Percentiles rank a stretch among this genome's conserved stretches.
Evolutionary conservation across 176 grass and related monocot genomes (phyloP).

Genomic region (Juncus effusus): DNA sequence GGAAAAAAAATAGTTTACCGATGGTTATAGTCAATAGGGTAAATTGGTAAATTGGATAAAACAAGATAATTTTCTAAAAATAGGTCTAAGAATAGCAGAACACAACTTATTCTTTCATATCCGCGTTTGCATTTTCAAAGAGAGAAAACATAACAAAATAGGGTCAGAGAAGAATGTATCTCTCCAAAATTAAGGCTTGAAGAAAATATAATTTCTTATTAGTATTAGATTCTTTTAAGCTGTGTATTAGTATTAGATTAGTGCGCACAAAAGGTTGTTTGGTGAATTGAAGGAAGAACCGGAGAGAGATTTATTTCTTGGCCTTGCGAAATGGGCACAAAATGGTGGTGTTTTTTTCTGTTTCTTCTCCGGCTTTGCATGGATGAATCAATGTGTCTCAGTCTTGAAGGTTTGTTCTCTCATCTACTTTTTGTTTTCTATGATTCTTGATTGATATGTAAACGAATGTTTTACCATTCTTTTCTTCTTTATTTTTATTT

Average conservation of each 20-base stretch:
- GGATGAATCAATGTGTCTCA: slow-evolving; percentile 22
- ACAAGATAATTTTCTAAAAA: too few species aligned
- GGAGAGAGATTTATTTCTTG: slow-evolving; percentile 15
- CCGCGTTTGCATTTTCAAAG: slow-evolving; percentile 21
- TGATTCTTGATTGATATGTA: not conserved
- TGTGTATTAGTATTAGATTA: too few species aligned
- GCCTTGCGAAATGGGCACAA: slow-evolving; percentile 23
- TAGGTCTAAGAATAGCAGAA: too few species aligned
- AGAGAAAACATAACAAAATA: not conserved
- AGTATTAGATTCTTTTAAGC: not conserved
- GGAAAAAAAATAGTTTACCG: too few species aligned
- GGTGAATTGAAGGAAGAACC: slow-evolving; percentile 8
- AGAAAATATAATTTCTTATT: slow-evolving; percentile 1
- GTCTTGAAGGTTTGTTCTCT: slow-evolving; percentile 15
- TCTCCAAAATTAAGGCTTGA: slow-evolving; percentile 12
- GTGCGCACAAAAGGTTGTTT: not conserved
- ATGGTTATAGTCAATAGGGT: too few species aligned
- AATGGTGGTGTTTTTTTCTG: slow-evolving; percentile 20
- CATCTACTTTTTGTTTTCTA: not conserved
- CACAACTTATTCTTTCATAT: slow-evolving; percentile 25
- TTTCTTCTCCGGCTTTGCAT: slow-evolving; percentile 16
- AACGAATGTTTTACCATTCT: not conserved
- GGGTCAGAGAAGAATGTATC: not conserved
- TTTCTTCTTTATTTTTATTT: not conserved
- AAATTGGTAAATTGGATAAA: too few species aligned